Evolutionary conservation across 2,329 filamentous ascomycete species (phyloP).

Genomic region (Ceratocystis ficicola): DNA sequence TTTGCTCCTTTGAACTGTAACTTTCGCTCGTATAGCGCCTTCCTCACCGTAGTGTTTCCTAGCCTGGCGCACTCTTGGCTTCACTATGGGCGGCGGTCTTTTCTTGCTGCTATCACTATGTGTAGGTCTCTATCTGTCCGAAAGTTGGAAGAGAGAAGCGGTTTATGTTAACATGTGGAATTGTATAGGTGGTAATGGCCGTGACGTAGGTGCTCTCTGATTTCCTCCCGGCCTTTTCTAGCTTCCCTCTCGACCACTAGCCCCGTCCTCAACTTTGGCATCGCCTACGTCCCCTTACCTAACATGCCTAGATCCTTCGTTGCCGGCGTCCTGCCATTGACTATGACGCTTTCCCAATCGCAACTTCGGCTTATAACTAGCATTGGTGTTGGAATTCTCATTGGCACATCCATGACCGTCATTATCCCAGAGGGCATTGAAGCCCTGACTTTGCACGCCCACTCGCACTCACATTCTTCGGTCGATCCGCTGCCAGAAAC

Average conservation of each 20-base stretch:
- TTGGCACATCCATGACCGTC: constrained; percentile 89
- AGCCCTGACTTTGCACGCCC: constrained; percentile 46
- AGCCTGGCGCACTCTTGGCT: background rate
- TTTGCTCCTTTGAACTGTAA: background rate
- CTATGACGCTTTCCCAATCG: constrained; percentile 73
- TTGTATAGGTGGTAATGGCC: constrained; percentile 43
- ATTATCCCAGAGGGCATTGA: constrained; percentile 97
- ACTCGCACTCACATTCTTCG: constrained; percentile 28
- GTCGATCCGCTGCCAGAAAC: constrained; percentile 6
- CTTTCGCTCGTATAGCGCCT: background rate
- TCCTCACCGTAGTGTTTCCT: background rate
- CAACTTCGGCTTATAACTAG: constrained; percentile 83
- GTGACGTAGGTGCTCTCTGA: constrained; percentile 38
- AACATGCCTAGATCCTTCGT: constrained; percentile 63
- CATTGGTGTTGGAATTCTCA: constrained; percentile 83
- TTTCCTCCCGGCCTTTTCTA: constrained; percentile 16
- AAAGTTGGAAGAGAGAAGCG: background rate
- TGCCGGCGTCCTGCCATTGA: constrained; percentile 79
- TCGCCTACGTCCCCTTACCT: constrained; percentile 23
- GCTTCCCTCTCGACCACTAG: constrained; percentile 21
- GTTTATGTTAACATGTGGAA: constrained; percentile 11
- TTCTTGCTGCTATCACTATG: constrained; percentile 33
- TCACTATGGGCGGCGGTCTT: constrained; percentile 31
- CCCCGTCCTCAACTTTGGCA: constrained; percentile 15
- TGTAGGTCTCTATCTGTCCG: constrained; percentile 28